phyloP scores from a whole-genome alignment of 1,284 basidiomycete genomes.

The Puccinia coronata region DNA sequence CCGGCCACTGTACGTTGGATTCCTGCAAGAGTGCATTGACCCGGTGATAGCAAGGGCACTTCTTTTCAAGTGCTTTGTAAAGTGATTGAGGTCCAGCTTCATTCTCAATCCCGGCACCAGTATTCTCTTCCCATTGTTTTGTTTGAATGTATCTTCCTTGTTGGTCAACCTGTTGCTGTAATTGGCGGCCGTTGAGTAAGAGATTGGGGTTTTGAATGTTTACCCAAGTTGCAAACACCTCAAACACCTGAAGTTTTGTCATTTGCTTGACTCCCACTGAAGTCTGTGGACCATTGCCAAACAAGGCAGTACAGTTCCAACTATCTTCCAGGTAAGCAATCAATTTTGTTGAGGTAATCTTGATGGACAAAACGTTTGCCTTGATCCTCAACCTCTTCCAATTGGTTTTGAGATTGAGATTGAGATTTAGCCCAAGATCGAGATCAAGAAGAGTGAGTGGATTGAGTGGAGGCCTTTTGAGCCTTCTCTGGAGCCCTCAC shows the following conservation, averaged over 20 bases:
- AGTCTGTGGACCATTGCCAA: not conserved
- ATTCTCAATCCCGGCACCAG: not conserved
- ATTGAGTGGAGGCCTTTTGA: not conserved
- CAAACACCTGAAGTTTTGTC: not conserved
- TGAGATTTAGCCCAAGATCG: too few species aligned
- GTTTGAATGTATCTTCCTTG: not conserved
- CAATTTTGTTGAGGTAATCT: not conserved
- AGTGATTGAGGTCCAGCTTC: not conserved
- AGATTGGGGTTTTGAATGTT: not conserved
- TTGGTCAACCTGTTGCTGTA: not conserved
- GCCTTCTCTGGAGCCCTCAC: not conserved
- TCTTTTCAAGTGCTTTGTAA: not conserved
- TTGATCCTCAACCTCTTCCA: not conserved
- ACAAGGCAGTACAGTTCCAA: not conserved
- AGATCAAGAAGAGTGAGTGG: not conserved
- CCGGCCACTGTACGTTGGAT: not conserved
- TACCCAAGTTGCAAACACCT: not conserved
- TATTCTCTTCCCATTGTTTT: not conserved
- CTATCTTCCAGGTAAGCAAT: not conserved
- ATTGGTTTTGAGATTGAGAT: too few species aligned
- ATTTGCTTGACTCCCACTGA: not conserved
- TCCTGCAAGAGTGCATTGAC: not conserved
- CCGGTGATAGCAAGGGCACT: conserved; percentile 6
- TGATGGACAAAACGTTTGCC: not conserved
- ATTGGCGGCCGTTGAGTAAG: not conserved